Conservation (phyloP, 306 rosid species). For the Cucurbita maxima region DNA sequence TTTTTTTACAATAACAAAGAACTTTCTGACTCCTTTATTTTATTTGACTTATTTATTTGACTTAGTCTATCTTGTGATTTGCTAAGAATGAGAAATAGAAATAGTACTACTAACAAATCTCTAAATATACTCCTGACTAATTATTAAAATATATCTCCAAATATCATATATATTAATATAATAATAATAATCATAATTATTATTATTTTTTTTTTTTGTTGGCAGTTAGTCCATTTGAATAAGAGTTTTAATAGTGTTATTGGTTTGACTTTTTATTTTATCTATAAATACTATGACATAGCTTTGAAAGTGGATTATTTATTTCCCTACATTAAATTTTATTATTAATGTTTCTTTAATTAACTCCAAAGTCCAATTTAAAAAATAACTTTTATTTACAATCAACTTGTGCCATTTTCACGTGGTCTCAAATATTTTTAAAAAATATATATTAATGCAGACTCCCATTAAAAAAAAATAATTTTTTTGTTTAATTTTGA, state of each 20-base stretch:
- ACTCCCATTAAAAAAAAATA: not conserved
- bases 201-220: too few relatives aligned
- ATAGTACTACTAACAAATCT: too few relatives aligned
- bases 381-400: not conserved
- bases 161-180: too few relatives aligned
- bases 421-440: not conserved
- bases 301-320: not conserved
- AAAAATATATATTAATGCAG: not conserved
- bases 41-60: not conserved
- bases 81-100: too few relatives aligned
- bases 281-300: not conserved
- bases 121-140: too few relatives aligned
- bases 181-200: too few relatives aligned
- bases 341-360: not conserved
- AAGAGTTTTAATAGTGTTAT: not conserved
- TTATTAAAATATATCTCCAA: too few relatives aligned
- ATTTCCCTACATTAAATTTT: not conserved
- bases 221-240: not conserved
- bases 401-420: not conserved
- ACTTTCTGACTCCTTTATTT: not conserved
- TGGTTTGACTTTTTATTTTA: not conserved
- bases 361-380: not conserved
- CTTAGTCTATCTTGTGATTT: not conserved
- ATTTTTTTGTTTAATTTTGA: not conserved
- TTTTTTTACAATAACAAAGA: not conserved